Conservation (phyloP, 148 eudicot genomes). For the Camellia granthamiana region DNA sequence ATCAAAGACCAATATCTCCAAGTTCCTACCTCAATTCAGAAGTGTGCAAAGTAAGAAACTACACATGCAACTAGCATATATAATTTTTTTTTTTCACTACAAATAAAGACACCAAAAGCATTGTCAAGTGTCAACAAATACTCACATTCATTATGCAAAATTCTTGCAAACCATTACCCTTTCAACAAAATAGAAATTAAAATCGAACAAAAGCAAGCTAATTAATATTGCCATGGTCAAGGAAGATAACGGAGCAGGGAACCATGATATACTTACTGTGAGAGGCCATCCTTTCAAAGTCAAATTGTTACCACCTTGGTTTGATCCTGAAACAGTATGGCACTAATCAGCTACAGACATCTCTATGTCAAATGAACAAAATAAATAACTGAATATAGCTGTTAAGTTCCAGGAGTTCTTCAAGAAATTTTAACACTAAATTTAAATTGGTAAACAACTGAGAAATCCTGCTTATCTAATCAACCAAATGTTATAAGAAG, state of each 20-base stretch:
- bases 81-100: no score
- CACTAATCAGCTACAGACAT: conserved; percentile 23
- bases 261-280: conserved; percentile 44
- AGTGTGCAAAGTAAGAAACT: neutral
- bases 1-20: no score
- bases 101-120: neutral
- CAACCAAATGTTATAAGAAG: neutral
- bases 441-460: neutral
- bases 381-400: neutral
- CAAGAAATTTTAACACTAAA: neutral
- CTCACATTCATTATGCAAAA: neutral
- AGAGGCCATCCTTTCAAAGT: conserved; percentile 87
- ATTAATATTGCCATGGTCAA: neutral
- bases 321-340: conserved; percentile 48
- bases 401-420: neutral
- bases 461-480: neutral
- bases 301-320: conserved; percentile 59
- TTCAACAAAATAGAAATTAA: neutral
- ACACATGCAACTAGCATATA: neutral
- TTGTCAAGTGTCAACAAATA: neutral
- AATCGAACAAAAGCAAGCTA: neutral
- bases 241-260: neutral
- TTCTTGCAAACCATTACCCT: neutral
- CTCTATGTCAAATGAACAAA: neutral
- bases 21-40: neutral